phyloP scores from a whole-genome alignment of 2,329 filamentous ascomycete genomes.

The Colletotrichum theobromicola region DNA sequence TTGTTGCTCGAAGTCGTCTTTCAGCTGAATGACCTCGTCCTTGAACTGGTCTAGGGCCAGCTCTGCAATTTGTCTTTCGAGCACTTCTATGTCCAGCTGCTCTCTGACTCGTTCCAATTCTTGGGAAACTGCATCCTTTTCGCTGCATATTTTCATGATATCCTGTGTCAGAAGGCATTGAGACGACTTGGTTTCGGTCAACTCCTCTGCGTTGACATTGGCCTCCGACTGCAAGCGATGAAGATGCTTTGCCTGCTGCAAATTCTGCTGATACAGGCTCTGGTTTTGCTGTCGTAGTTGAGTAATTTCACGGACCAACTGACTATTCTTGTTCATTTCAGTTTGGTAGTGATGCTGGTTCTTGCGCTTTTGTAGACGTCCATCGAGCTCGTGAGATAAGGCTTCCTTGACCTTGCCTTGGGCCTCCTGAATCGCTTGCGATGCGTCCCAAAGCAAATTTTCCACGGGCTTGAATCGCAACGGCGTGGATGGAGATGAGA shows the following conservation, averaged over 20 bases:
- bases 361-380: neutral
- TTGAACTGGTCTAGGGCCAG: neutral
- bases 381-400: neutral
- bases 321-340: neutral
- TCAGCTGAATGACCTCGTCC: neutral
- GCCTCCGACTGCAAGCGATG: neutral
- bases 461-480: neutral
- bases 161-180: neutral
- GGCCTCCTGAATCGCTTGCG: neutral
- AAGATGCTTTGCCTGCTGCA: neutral
- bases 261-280: neutral
- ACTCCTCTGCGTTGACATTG: neutral
- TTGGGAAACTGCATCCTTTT: neutral
- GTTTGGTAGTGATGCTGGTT: neutral
- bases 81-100: neutral
- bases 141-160: neutral
- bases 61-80: neutral
- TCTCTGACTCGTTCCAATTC: neutral
- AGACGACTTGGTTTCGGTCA: neutral
- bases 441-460: neutral
- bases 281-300: neutral
- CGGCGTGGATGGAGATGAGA: neutral
- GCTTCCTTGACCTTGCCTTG: neutral
- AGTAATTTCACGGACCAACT: neutral
- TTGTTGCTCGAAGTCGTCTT: neutral